Evolutionary conservation across 2,329 filamentous ascomycete species (phyloP), one percentile per base, ranked within the genome.

Genomic region (Dothideomycetes sp.): DNA sequence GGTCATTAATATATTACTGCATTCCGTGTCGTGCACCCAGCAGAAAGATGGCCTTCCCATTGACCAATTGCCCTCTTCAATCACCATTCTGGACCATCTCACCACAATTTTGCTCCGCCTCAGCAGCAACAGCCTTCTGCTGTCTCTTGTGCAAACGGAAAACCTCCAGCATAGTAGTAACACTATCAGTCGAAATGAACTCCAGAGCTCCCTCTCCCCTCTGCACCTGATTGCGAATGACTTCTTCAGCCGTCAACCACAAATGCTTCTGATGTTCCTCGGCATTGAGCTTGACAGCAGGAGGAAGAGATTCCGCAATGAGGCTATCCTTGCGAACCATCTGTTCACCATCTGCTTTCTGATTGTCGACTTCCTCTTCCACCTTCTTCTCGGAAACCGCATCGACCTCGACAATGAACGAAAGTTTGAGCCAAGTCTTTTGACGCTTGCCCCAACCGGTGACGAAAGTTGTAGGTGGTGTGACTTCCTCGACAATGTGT

Each of bases 201-300:
- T 41, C 44, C 11, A 65, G 47, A 56, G 62, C 15, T 34, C 39
- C 11, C 62, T 47, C 56, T n/a, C 48, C 52, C 28, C 47, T 30
- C 12, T 24, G 8, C 30, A 39, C 22, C 27, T 24, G 25, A 37
- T 43, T 24, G 58, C 56, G 4, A 50, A 49, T 45, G 23, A 67
- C 46, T 34, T 68, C 62, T 2, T 64, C 56, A 41, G 66, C 61
- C 2, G 57, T 56, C 13, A 57, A 62, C 55, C 61, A 68, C 2
- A 59, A 32, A 41, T 55, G 63, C 3, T 47, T 45, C 37, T 67
- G 60, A 45, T 69, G 65, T 52, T 68, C 65, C 8, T 55, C 38
- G 4, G 62, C 59, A 40, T 67, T 61, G 37, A 68, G 48, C 33
- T 37, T 39, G 40, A 41, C 23, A 29, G 33, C 27, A 18, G 32